phyloP scores from a whole-genome alignment of 306 rosid species.

The Cyclanthera cordifolia region DNA sequence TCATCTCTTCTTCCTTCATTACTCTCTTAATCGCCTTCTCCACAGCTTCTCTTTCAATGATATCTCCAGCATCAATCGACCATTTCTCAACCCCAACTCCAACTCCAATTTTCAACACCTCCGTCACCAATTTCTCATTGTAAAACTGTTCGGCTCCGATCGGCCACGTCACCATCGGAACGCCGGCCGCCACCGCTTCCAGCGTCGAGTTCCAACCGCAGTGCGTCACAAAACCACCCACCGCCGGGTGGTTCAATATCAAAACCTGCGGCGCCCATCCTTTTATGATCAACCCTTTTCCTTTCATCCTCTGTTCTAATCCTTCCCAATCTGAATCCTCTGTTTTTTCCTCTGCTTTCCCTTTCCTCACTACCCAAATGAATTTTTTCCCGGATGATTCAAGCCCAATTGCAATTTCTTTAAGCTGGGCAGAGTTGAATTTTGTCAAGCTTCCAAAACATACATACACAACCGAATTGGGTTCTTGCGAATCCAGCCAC shows the following conservation, averaged over 20 bases:
- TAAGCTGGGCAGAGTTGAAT: slow-evolving; percentile 12
- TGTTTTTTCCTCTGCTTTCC: background rate
- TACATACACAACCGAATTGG: slow-evolving; percentile 25
- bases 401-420: slow-evolving; percentile 21
- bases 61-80: slow-evolving; percentile 24
- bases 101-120: slow-evolving; percentile 38
- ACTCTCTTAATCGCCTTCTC: slow-evolving; percentile 37
- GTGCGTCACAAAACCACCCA: slow-evolving; percentile 62
- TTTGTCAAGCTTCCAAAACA: slow-evolving; percentile 29
- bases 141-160: slow-evolving; percentile 54
- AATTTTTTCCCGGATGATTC: slow-evolving; percentile 6
- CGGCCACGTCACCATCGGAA: slow-evolving; percentile 66
- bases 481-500: slow-evolving; percentile 23
- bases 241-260: slow-evolving; percentile 39
- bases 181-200: slow-evolving; percentile 34
- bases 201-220: too few species aligned
- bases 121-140: slow-evolving; percentile 53
- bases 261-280: slow-evolving; percentile 39
- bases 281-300: slow-evolving; percentile 22
- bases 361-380: slow-evolving; percentile 18
- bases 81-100: slow-evolving; percentile 56
- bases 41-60: slow-evolving; percentile 33
- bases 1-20: slow-evolving; percentile 43
- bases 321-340: slow-evolving; percentile 22
- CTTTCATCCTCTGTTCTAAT: slow-evolving; percentile 23